A percentile compares a stretch with the other conserved stretches of the same genome.
These are phyloP conservation scores for Salvia sclarea DNA, from an alignment of 305 asterid species.

Conservation along the genomic window DNA sequence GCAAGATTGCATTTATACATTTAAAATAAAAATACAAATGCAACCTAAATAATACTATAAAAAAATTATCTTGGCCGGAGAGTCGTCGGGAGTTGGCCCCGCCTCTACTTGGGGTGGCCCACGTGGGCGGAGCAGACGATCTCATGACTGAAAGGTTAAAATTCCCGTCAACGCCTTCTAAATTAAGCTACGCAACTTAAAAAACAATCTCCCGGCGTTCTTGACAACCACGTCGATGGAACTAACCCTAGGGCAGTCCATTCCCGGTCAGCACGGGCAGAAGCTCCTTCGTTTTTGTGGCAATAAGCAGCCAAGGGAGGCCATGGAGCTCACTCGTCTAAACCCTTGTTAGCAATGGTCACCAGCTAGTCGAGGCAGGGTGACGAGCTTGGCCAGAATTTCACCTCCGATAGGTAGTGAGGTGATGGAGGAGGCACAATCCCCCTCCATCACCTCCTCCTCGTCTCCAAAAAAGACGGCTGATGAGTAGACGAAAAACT, in stretches of 20 bases:
- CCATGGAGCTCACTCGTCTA: not conserved
- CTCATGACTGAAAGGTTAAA: not conserved
- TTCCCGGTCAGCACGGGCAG: not conserved
- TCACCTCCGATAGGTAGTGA: slow-evolving; percentile 7
- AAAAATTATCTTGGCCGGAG: no score
- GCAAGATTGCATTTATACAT: no score
- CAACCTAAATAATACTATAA: no score
- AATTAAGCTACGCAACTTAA: not conserved
- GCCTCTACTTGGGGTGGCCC: not conserved
- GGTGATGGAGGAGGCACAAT: not conserved
- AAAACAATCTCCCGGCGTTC: not conserved
- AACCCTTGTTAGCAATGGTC: not conserved
- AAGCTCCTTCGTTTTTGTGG: not conserved
- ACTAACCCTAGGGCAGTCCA: not conserved
- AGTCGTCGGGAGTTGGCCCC: no score
- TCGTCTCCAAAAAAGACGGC: not conserved
- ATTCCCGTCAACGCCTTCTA: not conserved
- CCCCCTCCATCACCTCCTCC: slow-evolving; percentile 21
- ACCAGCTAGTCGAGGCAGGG: no score
- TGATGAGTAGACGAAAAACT: not conserved
- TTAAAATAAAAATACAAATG: no score
- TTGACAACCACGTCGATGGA: not conserved
- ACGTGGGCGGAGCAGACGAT: not conserved
- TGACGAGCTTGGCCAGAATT: slow-evolving; percentile 12
- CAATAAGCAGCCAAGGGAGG: not conserved